Evolutionary conservation across 2,329 filamentous ascomycete genomes (phyloP), one percentile per base, ranked within the genome.

Genomic region (Colletotrichum caudatum): DNA sequence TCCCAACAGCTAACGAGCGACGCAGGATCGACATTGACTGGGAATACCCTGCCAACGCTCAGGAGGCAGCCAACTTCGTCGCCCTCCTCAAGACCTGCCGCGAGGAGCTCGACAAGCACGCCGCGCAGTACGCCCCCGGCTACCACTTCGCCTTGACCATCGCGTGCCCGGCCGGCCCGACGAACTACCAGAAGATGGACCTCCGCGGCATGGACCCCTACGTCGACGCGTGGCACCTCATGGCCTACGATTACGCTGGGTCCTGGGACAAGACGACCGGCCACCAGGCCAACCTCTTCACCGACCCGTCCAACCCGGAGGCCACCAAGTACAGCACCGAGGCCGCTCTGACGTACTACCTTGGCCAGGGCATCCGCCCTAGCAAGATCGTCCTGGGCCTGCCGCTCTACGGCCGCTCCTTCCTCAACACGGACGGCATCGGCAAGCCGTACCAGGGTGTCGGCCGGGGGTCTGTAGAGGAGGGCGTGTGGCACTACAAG

Each of bases 351-450:
- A 78, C 83, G 11, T 88, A 88, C 76, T 94, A 94, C 81, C 80
- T 89, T 14, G 77, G 82, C 4, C 82, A 85, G 16, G 90, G 90
- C 11, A 85, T 96, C 11, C 76, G 85, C 0, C 74, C 89, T 0
- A 78, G 82, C 61, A 95, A 95, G 81, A 89, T 97, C 62, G 86
- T 93, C 8, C 81, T 96, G 41, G 93, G 93, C 1, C 87, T 95
- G 82, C 93, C 94, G 0, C 84, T 96, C 0, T 96, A 95, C 78
- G 94, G 93, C 1, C 90, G 93, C n/a, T 86, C 91, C 0, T 96
- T 96, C 77, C 83, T 86, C 62, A 84, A 87, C 56, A 95, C 94
- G 0, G 80, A 85, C 6, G 93, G 93, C 0, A 85, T 91, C 0
- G 94, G 93, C 1, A 82, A 86, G 74, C 77, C 86, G 0, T 96